A percentile compares a stretch with the other conserved stretches of the same genome.
These are phyloP conservation scores for Thermomyces lanuginosus DNA, from an alignment of 2,329 filamentous ascomycete species.

Conservation along the genomic window DNA sequence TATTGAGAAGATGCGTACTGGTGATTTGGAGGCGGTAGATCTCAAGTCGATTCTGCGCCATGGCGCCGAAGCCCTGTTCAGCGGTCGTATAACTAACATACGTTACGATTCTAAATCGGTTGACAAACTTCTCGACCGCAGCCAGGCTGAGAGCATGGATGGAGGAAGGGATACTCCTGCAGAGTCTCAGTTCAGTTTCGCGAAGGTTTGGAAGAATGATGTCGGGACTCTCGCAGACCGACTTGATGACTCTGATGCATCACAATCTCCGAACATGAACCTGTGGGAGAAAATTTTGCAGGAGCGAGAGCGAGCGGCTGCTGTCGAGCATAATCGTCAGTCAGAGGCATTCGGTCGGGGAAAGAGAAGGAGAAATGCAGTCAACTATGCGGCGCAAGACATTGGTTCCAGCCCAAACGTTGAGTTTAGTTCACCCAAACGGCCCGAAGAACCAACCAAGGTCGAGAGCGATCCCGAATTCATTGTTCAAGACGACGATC, in stretches of 20 bases:
- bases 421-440: slow-evolving; percentile 7
- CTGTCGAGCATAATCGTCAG: slow-evolving; percentile 51
- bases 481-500: slow-evolving; percentile 13
- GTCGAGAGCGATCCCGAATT: slow-evolving; percentile 19
- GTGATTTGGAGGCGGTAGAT: slow-evolving; percentile 64
- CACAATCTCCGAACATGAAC: slow-evolving; percentile 43
- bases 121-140: slow-evolving; percentile 82
- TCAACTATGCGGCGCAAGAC: slow-evolving; percentile 13
- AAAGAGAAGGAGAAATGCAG: slow-evolving; percentile 50
- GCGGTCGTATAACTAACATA: slow-evolving; percentile 56
- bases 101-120: slow-evolving; percentile 66
- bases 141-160: slow-evolving; percentile 57
- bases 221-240: slow-evolving; percentile 49
- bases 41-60: slow-evolving; percentile 76
- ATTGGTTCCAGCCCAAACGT: no score
- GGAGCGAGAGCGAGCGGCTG: slow-evolving; percentile 62
- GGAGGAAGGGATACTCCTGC: slow-evolving; percentile 47
- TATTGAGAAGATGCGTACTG: slow-evolving; percentile 76
- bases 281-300: slow-evolving; percentile 85
- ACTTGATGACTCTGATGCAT: slow-evolving; percentile 37
- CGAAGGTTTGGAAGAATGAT: slow-evolving; percentile 82
- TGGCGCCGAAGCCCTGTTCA: slow-evolving; percentile 74
- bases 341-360: slow-evolving; percentile 72
- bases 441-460: slow-evolving; percentile 11
- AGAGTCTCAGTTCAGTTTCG: slow-evolving; percentile 75